Base-by-base conservation (phyloP, 176 grass and related monocot genomes). In the Tuctoria greenei region DNA sequence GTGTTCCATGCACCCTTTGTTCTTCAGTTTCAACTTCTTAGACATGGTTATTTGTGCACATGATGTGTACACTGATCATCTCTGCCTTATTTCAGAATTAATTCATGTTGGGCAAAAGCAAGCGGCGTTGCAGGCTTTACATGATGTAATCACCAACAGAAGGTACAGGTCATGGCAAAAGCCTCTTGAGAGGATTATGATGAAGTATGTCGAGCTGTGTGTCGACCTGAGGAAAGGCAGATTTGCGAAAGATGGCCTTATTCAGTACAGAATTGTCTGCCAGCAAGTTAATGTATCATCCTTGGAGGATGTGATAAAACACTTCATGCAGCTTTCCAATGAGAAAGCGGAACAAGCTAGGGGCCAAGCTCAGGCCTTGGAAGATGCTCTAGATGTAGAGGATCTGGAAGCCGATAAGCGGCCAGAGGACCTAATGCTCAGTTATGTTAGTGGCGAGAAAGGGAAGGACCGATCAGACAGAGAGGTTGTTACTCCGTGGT, bases 41-140 rank as follows among this genome's bases (percentile, higher is more conserved):
- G 1, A 31, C 31, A 2, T 41, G 23, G 14, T 31, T 50, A 10
- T 54, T 64, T 50, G 14, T 3, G 13, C 4, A 50, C 2, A 39
- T 5, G 0, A 50, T 58, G 7, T 73, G 61, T 14, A 78, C 10
- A 17, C 27, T 84, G 35, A 70, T 84, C 17, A 9, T 56, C 45
- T 75, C 10, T 82, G 17, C 7, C 77, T 36, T 66, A 24, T 43
- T 86, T 74, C 87, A 99, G 91, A 99, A 45, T 81, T 99, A 64
- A 85, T 95, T 75, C 87, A 99, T 92, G 95, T 99, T 85, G 95
- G 95, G 20, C 91, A 99, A 73, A 95, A 99, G 83, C 95, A 95
- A 86, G 95, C 95, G 17, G 91, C 95, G 8, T 56, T 99, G 35
- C 95, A 99, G 81, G 95, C 89, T 9, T 81, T 99, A 14, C 95